Percentiles rank a stretch among this genome's conserved stretches.
These are phyloP conservation scores for Aquilaria malaccensis DNA, from an alignment of 345 rosid species.

Conservation along the genomic window DNA sequence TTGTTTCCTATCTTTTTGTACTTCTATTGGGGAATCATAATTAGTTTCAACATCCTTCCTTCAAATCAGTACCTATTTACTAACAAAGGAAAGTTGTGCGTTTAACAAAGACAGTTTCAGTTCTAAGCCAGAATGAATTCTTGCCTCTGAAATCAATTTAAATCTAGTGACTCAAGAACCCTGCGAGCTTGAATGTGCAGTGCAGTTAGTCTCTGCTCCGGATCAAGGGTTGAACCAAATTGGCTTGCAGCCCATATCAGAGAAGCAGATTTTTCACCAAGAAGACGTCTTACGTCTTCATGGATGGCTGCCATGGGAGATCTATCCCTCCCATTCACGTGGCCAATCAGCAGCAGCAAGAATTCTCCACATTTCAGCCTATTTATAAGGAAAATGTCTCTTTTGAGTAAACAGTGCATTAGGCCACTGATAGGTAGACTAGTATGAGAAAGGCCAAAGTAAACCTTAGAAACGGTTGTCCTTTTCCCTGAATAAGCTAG, in stretches of 20 bases:
- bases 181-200: slow-evolving; percentile 90
- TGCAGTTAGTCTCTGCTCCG: slow-evolving; percentile 76
- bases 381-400: slow-evolving; percentile 4
- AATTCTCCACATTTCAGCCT: slow-evolving; percentile 97
- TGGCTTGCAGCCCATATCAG: slow-evolving; percentile 99
- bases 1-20: neutral
- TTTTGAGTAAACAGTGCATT: slow-evolving; percentile 2
- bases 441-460: neutral
- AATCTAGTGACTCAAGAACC: slow-evolving; percentile 84
- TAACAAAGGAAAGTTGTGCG: neutral
- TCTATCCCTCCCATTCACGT: slow-evolving; percentile 71
- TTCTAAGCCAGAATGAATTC: neutral
- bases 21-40: neutral
- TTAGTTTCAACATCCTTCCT: slow-evolving; percentile 3
- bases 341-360: slow-evolving; percentile 83
- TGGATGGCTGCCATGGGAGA: slow-evolving; percentile 80
- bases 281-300: slow-evolving; percentile 75
- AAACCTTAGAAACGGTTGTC: neutral
- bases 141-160: slow-evolving; percentile 30
- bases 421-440: neutral
- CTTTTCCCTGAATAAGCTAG: neutral
- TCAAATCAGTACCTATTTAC: neutral
- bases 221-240: slow-evolving; percentile 78
- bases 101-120: neutral
- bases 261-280: slow-evolving; percentile 93